Conservation (phyloP, 2,329 filamentous ascomycete genomes). For the Laburnicola sp. region DNA sequence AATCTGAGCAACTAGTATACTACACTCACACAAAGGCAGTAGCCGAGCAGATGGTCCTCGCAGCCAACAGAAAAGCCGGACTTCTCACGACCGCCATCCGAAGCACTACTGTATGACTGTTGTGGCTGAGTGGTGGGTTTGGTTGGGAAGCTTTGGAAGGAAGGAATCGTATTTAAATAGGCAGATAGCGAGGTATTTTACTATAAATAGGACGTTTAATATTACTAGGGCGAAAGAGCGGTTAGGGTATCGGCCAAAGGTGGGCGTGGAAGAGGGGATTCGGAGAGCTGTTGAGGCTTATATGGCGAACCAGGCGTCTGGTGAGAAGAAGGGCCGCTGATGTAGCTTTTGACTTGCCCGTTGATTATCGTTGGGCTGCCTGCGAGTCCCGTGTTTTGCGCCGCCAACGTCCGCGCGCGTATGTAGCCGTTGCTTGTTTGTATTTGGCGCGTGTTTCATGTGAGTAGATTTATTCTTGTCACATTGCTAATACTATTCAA, state of each 20-base stretch:
- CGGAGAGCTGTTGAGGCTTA: not conserved
- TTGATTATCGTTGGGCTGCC: too few species aligned
- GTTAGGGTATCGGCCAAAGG: not conserved
- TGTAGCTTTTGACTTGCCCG: too few species aligned
- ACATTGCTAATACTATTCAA: too few species aligned
- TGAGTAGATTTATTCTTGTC: too few species aligned
- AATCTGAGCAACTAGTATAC: slow-evolving; percentile 8
- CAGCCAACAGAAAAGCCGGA: slow-evolving; percentile 13
- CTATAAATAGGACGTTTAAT: slow-evolving; percentile 9
- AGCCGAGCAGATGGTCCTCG: slow-evolving; percentile 16
- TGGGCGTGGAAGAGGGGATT: not conserved
- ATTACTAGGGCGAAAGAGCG: slow-evolving; percentile 15
- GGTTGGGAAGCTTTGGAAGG: slow-evolving; percentile 8
- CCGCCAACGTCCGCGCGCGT: too few species aligned
- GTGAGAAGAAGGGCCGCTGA: too few species aligned
- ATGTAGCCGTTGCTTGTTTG: too few species aligned
- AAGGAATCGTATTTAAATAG: slow-evolving; percentile 4
- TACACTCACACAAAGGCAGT: slow-evolving; percentile 24
- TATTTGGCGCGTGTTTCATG: too few species aligned
- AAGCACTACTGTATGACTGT: slow-evolving; percentile 2
- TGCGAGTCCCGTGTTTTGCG: too few species aligned
- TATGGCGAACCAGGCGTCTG: not conserved
- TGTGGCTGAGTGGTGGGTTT: slow-evolving; percentile 10
- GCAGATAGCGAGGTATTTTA: slow-evolving; percentile 8
- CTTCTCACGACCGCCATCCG: slow-evolving; percentile 8